phyloP scores from a whole-genome alignment of 2,329 filamentous ascomycete species.

The Hymenoscyphus scutula region DNA sequence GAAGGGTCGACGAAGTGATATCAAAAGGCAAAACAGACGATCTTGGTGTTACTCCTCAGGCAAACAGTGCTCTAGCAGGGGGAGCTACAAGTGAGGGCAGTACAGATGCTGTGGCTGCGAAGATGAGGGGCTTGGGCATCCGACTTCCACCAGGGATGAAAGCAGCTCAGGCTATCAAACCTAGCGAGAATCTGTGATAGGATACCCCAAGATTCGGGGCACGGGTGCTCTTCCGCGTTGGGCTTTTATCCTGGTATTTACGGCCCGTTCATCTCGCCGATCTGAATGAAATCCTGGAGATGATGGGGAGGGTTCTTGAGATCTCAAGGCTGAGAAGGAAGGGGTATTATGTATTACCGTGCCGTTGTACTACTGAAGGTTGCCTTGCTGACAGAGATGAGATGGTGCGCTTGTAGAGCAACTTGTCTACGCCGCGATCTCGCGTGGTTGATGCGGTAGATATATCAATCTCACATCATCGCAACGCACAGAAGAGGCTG shows the following conservation, averaged over 20 bases:
- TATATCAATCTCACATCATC: slow-evolving; percentile 5
- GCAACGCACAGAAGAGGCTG: background rate
- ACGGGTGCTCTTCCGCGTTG: background rate
- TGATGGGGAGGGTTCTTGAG: background rate
- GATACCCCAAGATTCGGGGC: background rate
- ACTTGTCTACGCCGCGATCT: background rate
- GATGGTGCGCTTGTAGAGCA: background rate
- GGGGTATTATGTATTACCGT: background rate
- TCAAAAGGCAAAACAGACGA: slow-evolving; percentile 14
- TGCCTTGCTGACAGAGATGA: background rate
- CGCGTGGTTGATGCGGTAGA: background rate
- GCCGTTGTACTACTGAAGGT: background rate
- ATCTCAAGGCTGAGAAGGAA: background rate
- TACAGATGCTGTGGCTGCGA: slow-evolving; percentile 8
- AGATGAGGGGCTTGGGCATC: slow-evolving; percentile 43
- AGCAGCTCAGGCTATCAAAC: slow-evolving; percentile 19
- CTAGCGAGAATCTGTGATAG: slow-evolving; percentile 28
- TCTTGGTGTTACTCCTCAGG: slow-evolving; percentile 5
- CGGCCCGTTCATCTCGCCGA: slow-evolving; percentile 1
- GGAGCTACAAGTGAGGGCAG: background rate
- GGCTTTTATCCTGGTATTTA: background rate
- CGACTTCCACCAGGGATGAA: slow-evolving; percentile 53
- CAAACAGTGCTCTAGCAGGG: background rate
- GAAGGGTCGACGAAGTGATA: slow-evolving; percentile 69
- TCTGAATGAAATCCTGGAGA: background rate